Conservation (phyloP, 2,329 filamentous ascomycete species). For the Scorias spongiosa region DNA sequence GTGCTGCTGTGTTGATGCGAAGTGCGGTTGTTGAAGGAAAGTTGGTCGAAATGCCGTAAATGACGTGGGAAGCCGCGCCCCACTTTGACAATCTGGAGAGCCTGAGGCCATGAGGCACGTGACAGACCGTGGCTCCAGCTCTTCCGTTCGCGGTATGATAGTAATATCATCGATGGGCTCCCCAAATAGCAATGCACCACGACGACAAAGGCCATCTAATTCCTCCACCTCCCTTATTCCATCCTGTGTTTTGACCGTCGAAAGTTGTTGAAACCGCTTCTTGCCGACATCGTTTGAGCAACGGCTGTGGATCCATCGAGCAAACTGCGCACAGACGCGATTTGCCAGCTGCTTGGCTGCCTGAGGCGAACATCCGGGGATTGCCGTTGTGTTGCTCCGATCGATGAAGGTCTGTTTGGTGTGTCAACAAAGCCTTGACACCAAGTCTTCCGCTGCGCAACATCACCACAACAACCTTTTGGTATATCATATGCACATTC, state of each 20-base stretch:
- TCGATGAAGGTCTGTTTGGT: neutral
- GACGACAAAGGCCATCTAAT: too few species aligned
- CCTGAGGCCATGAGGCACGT: neutral
- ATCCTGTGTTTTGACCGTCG: too few species aligned
- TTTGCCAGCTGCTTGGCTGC: neutral
- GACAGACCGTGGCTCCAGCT: neutral
- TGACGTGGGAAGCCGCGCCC: constrained; percentile 1
- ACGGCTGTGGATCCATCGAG: too few species aligned
- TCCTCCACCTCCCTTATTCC: too few species aligned
- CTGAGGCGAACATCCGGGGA: neutral
- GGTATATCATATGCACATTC: neutral
- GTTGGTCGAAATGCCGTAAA: neutral
- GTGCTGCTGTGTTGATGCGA: neutral
- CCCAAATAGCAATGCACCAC: too few species aligned
- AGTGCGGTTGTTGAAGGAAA: neutral
- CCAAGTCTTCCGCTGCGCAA: neutral
- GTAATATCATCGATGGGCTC: too few species aligned
- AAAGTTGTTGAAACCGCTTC: too few species aligned
- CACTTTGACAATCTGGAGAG: neutral
- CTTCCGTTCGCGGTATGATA: too few species aligned
- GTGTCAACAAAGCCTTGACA: neutral
- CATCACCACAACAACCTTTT: neutral
- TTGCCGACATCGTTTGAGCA: too few species aligned
- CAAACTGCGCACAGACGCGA: too few species aligned
- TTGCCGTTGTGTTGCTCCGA: neutral